These are phyloP conservation scores for Chernovozyma sophiae-reginae DNA, from an alignment of 1,139 yeast species.

Conservation along the genomic window DNA sequence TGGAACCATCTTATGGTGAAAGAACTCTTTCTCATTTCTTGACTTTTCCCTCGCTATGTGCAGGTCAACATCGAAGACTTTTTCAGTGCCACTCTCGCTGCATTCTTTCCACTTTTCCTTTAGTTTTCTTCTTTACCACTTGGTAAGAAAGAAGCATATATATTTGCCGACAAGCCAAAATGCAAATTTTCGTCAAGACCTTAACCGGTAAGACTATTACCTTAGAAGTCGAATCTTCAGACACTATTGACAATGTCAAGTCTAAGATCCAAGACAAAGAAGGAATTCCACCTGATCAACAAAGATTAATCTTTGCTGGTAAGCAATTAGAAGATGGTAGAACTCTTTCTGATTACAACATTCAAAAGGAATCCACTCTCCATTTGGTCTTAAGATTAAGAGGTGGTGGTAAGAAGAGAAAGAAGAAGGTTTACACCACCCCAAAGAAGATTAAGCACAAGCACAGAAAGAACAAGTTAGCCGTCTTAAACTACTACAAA, in stretches of 20 bases:
- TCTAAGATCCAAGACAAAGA: slow-evolving; percentile 99
- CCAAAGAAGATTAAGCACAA: slow-evolving; percentile 99
- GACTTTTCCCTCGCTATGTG: too few species aligned
- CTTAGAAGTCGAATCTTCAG: slow-evolving; percentile 98
- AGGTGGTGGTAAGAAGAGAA: slow-evolving; percentile 99
- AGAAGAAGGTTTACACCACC: slow-evolving; percentile 99
- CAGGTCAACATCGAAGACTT: neutral
- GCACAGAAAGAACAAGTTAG: slow-evolving; percentile 98
- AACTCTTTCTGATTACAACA: slow-evolving; percentile 99
- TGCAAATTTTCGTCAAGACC: slow-evolving; percentile 99
- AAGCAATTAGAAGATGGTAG: slow-evolving; percentile 99
- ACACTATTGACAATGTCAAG: slow-evolving; percentile 99
- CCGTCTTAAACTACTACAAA: slow-evolving; percentile 99
- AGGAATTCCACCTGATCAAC: slow-evolving; percentile 99
- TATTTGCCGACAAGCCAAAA: slow-evolving; percentile 53
- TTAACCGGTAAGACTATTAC: slow-evolving; percentile 99
- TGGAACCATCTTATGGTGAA: too few species aligned
- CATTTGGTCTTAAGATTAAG: slow-evolving; percentile 98
- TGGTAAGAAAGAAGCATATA: slow-evolving; percentile 55
- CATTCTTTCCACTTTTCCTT: too few species aligned
- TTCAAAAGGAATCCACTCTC: slow-evolving; percentile 98
- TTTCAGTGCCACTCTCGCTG: too few species aligned
- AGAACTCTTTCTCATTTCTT: too few species aligned
- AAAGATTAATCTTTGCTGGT: slow-evolving; percentile 99
- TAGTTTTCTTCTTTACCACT: slow-evolving; percentile 9